A percentile compares a stretch with the other conserved stretches of the same genome.
Conservation (phyloP, 768 basidiomycete genomes). For the Boletus patriciae region DNA sequence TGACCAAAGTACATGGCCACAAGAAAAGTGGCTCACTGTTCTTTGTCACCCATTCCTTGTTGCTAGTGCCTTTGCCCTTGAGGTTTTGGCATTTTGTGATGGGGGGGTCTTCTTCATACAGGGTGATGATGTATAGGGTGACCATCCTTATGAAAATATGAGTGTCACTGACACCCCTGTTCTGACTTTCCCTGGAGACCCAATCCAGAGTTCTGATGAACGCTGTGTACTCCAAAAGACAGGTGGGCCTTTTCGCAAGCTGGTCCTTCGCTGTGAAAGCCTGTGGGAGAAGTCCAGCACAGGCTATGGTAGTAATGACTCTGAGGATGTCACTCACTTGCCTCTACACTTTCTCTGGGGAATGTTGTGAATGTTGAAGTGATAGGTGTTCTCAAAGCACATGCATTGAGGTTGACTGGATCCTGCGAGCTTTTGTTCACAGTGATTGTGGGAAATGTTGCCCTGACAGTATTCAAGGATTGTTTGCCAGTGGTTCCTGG, state of each 20-base stretch:
- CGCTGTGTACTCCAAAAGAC: background rate
- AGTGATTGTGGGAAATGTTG: no score
- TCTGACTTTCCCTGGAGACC: background rate
- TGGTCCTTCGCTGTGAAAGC: background rate
- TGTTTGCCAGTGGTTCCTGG: no score
- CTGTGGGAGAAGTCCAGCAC: background rate
- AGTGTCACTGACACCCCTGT: background rate
- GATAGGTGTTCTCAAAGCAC: no score
- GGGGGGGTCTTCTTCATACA: background rate
- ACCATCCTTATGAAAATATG: background rate
- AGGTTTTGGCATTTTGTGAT: background rate
- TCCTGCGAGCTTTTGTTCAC: no score
- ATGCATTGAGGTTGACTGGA: no score
- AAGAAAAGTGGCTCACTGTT: background rate
- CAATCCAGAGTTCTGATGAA: background rate
- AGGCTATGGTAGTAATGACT: background rate
- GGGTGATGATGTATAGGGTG: background rate
- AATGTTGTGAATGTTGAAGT: no score
- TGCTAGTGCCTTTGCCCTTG: background rate
- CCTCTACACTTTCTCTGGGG: no score
- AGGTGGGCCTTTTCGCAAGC: fast-evolving
- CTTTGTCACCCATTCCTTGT: background rate
- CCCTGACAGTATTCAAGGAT: no score
- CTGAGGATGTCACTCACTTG: no score
- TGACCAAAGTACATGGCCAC: no score